Conservation (phyloP, 192 early-diverging fungal species). For the Entomortierella parvispora region DNA sequence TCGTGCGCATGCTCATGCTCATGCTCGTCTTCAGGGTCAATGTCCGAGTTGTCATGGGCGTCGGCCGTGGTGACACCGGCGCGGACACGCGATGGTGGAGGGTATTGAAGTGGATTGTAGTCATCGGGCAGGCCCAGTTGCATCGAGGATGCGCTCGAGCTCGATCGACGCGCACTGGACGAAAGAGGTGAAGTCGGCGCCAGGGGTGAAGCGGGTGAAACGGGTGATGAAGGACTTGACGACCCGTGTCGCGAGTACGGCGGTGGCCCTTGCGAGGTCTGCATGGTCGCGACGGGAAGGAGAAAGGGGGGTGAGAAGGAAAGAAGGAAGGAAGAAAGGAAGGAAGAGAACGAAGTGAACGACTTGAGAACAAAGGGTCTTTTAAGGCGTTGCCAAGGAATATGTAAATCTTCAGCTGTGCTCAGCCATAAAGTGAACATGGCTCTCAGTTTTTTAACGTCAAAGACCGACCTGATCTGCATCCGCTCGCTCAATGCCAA, state of each 20-base stretch:
- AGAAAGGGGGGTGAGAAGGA: background rate
- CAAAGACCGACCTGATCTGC: too few relatives aligned
- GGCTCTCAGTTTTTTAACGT: too few relatives aligned
- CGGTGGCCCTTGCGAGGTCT: slow-evolving; percentile 12
- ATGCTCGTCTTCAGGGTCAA: background rate
- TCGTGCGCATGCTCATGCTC: background rate
- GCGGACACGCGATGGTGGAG: slow-evolving; percentile 43
- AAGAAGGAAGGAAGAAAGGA: background rate
- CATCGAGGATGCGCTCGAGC: slow-evolving; percentile 19
- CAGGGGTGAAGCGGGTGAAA: slow-evolving; percentile 3
- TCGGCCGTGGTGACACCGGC: slow-evolving; percentile 25
- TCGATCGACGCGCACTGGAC: slow-evolving; percentile 6
- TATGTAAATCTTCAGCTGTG: background rate
- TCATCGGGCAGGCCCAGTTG: slow-evolving; percentile 29
- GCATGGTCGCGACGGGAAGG: slow-evolving; percentile 5
- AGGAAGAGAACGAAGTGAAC: background rate
- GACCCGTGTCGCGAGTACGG: slow-evolving; percentile 19
- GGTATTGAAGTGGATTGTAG: slow-evolving; percentile 51
- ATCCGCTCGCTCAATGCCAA: too few relatives aligned
- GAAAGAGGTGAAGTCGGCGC: slow-evolving; percentile 6
- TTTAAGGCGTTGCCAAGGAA: background rate
- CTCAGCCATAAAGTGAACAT: background rate
- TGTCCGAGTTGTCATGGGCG: slow-evolving; percentile 26
- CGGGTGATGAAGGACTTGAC: background rate
- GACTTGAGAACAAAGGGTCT: background rate